Percentiles rank a stretch among this genome's conserved stretches.
Evolutionary conservation across 371 early-diverging fungal species (phyloP).

Genomic region (Apophysomyces ossiformis): DNA sequence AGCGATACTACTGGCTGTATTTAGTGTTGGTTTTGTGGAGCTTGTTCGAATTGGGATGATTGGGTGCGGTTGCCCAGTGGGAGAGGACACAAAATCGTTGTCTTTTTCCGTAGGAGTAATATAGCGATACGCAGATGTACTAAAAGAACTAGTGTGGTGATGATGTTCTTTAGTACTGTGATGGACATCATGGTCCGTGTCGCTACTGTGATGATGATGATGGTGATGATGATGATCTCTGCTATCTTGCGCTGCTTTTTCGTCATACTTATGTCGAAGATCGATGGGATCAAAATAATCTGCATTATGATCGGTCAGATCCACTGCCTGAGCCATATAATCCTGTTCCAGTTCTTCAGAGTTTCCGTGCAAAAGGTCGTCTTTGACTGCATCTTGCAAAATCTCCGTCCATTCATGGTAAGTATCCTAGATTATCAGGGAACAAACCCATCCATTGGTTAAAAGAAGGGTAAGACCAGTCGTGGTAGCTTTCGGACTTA

Average conservation of each 20-base stretch:
- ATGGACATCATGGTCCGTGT: not conserved
- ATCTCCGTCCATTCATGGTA: conserved; percentile 2
- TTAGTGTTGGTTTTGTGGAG: not conserved
- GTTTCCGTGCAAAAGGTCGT: not conserved
- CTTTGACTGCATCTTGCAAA: not conserved
- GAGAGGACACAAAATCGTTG: not conserved
- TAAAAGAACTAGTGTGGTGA: not conserved
- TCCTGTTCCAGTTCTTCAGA: conserved; percentile 3
- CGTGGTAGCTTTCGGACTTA: not conserved
- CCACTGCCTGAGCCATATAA: conserved; percentile 1
- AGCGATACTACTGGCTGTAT: not conserved
- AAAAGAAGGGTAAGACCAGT: too few relatives aligned
- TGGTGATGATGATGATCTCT: conserved; percentile 3
- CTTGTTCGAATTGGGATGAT: not conserved
- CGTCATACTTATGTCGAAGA: not conserved
- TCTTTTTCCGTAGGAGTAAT: not conserved
- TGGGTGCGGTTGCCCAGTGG: not conserved
- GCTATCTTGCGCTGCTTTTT: not conserved
- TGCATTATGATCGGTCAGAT: not conserved
- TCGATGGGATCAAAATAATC: not conserved
- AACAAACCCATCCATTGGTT: too few relatives aligned
- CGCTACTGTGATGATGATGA: not conserved
- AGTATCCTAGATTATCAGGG: not conserved
- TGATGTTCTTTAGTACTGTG: not conserved
- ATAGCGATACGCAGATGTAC: not conserved